phyloP scores from a whole-genome alignment of 75 land plant species.

The Selaginella moellendorffii region DNA sequence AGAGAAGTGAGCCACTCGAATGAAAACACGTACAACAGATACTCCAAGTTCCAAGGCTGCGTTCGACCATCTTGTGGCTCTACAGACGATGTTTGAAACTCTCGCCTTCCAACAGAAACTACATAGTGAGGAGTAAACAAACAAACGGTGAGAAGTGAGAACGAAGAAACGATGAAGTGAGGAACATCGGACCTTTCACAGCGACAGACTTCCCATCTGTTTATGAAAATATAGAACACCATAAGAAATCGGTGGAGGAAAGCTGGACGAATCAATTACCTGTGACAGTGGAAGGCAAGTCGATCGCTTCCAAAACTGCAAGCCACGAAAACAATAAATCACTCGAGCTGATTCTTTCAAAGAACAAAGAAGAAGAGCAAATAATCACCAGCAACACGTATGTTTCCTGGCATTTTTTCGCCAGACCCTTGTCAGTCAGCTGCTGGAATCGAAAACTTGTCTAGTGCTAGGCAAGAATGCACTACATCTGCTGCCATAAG shows the following conservation, averaged over 20 bases:
- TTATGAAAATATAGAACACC: neutral
- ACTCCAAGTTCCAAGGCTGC: neutral
- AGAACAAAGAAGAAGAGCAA: neutral
- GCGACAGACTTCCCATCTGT: neutral
- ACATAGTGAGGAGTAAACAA: too few relatives aligned
- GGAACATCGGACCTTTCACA: neutral
- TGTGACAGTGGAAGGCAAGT: neutral
- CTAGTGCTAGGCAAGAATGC: too few relatives aligned
- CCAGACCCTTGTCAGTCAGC: neutral
- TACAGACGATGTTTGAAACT: constrained; percentile 27
- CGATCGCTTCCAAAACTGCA: neutral
- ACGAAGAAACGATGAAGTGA: neutral
- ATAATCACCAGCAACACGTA: neutral
- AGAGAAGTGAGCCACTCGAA: neutral
- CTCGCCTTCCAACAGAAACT: constrained; percentile 45
- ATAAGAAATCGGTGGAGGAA: too few relatives aligned
- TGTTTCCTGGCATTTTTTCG: neutral
- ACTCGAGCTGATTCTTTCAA: neutral
- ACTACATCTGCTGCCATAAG: too few relatives aligned
- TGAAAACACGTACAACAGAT: neutral
- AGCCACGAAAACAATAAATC: neutral
- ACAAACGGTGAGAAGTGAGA: too few relatives aligned
- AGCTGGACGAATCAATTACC: neutral
- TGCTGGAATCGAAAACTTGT: too few relatives aligned
- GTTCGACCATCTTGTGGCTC: neutral